Percentiles rank a stretch among this genome's conserved stretches.
These are phyloP conservation scores for Chiua virens DNA, from an alignment of 768 basidiomycete genomes.

Conservation along the genomic window DNA sequence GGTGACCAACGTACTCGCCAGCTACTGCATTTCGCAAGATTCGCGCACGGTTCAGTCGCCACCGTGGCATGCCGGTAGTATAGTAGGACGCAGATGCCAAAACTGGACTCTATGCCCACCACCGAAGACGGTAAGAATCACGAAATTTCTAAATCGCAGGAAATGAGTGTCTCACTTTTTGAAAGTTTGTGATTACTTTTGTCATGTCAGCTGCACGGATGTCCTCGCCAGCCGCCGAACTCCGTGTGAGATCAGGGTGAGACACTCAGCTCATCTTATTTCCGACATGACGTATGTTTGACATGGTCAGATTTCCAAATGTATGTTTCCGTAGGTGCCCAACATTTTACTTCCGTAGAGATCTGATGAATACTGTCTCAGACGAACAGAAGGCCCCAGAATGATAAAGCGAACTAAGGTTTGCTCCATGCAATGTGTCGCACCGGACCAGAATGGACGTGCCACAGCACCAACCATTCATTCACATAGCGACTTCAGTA, in stretches of 20 bases:
- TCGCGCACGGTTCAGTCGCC: background rate
- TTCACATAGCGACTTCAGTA: background rate
- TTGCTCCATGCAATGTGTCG: background rate
- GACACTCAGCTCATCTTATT: conserved; percentile 10
- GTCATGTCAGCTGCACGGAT: background rate
- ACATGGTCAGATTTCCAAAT: background rate
- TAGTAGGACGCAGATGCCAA: background rate
- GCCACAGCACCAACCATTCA: background rate
- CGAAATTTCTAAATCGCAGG: conserved; percentile 5
- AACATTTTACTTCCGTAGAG: background rate
- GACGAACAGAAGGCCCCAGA: background rate
- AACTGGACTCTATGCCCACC: conserved; percentile 1
- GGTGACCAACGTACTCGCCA: background rate
- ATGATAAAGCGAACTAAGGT: background rate
- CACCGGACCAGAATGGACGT: background rate
- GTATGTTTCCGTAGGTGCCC: conserved; percentile 3
- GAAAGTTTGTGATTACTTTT: background rate
- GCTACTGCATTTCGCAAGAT: too few relatives aligned
- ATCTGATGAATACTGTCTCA: background rate
- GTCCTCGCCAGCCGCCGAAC: background rate
- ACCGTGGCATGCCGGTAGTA: background rate
- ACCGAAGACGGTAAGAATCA: conserved; percentile 3
- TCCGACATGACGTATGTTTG: conserved; percentile 1
- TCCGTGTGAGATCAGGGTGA: conserved; percentile 13
- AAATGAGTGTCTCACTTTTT: conserved; percentile 20